These are phyloP conservation scores for Neonectria faginata DNA, from an alignment of 2,329 filamentous ascomycete genomes.

Conservation along the genomic window DNA sequence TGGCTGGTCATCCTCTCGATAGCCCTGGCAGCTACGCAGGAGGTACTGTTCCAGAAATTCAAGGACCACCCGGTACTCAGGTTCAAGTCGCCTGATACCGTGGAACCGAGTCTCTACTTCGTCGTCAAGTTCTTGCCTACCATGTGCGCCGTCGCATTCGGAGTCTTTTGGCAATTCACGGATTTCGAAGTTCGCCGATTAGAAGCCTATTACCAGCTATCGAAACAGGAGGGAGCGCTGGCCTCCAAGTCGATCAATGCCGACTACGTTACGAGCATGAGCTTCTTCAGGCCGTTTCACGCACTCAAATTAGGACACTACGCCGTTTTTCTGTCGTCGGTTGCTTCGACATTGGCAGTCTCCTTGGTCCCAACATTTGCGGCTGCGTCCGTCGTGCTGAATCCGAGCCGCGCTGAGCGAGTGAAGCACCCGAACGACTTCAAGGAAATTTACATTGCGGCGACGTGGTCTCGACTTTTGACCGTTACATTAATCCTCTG, in stretches of 20 bases:
- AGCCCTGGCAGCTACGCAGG: conserved; percentile 63
- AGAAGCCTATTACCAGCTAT: conserved; percentile 75
- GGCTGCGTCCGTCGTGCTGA: conserved; percentile 70
- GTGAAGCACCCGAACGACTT: conserved; percentile 52
- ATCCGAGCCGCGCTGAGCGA: conserved; percentile 62
- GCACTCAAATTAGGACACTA: conserved; percentile 73
- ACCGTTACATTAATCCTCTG: conserved; percentile 68
- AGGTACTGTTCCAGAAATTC: conserved; percentile 67
- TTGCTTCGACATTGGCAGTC: conserved; percentile 73
- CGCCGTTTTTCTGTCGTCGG: conserved; percentile 74
- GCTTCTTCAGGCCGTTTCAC: conserved; percentile 72
- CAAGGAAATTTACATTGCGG: conserved; percentile 68
- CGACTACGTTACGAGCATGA: conserved; percentile 78
- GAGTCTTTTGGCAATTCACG: conserved; percentile 74
- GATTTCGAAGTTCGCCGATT: conserved; percentile 76
- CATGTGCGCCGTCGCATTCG: conserved; percentile 69
- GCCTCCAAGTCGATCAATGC: conserved; percentile 77
- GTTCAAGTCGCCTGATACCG: conserved; percentile 63
- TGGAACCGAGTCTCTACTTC: conserved; percentile 67
- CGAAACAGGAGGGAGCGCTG: conserved; percentile 68
- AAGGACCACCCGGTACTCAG: conserved; percentile 57
- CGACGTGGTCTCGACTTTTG: conserved; percentile 71
- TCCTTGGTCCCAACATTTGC: conserved; percentile 77
- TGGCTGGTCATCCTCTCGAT: conserved; percentile 66
- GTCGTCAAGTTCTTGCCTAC: conserved; percentile 73